These are phyloP conservation scores for Pyricularia pennisetigena DNA, from an alignment of 2,329 filamentous ascomycete species.

Conservation along the genomic window DNA sequence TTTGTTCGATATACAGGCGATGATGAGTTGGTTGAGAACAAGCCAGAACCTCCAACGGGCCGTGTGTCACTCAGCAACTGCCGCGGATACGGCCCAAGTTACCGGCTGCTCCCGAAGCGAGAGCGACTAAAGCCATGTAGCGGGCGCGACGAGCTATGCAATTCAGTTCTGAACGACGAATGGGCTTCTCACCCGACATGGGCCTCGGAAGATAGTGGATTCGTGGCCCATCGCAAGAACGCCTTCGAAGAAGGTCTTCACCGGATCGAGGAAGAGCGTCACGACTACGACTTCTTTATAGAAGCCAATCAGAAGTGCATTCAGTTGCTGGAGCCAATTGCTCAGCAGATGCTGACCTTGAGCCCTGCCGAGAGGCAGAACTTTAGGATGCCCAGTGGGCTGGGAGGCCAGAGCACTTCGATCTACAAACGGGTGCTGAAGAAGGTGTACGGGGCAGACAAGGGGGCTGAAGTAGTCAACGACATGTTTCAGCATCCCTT, in stretches of 20 bases:
- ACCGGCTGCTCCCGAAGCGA: conserved; percentile 80
- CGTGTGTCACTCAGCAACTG: conserved; percentile 93
- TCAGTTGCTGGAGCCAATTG: conserved; percentile 88
- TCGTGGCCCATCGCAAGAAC: conserved; percentile 96
- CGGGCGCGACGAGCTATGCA: conserved; percentile 89
- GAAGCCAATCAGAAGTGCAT: conserved; percentile 92
- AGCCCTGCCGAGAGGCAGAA: conserved; percentile 57
- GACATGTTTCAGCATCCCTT: conserved; percentile 80
- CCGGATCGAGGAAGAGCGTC: conserved; percentile 92
- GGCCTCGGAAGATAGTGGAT: conserved; percentile 96
- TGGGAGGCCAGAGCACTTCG: conserved; percentile 88
- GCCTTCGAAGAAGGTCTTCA: conserved; percentile 89
- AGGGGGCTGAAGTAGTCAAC: conserved; percentile 74
- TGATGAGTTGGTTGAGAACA: conserved; percentile 71
- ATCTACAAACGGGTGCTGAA: conserved; percentile 97
- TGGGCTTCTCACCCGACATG: conserved; percentile 99
- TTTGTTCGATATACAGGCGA: conserved; percentile 72
- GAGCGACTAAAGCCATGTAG: conserved; percentile 88
- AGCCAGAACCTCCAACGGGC: conserved; percentile 63
- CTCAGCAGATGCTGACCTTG: conserved; percentile 80
- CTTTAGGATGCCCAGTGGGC: conserved; percentile 72
- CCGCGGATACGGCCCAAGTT: conserved; percentile 89
- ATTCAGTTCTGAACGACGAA: conserved; percentile 87
- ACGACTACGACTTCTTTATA: conserved; percentile 98
- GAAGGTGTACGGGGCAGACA: conserved; percentile 87